A percentile compares a stretch with the other conserved stretches of the same genome.
Conservation (phyloP, 176 grass and related monocot species). For the Typha latifolia region DNA sequence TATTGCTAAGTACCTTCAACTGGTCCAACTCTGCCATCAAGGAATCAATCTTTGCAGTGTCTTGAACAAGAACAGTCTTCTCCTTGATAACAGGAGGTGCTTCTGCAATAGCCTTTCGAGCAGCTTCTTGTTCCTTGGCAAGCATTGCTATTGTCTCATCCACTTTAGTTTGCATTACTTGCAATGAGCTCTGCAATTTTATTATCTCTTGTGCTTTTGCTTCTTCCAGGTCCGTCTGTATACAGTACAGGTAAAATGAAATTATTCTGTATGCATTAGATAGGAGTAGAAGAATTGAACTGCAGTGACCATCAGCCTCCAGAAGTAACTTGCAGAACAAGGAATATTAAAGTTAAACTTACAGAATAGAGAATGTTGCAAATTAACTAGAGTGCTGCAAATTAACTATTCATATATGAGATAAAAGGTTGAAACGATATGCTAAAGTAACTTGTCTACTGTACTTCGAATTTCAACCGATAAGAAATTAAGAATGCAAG, state of each 20-base stretch:
- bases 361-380: not conserved
- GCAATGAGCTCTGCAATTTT: conserved; percentile 74
- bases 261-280: not conserved
- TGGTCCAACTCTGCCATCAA: conserved; percentile 70
- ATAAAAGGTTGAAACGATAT: not conserved
- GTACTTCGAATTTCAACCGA: not conserved
- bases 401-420: not conserved
- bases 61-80: conserved; percentile 74
- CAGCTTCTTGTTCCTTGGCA: conserved; percentile 68
- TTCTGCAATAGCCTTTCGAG: conserved; percentile 57
- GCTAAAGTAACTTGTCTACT: not conserved
- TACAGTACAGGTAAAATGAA: conserved; percentile 11
- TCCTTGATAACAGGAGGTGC: conserved; percentile 78
- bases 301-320: no score
- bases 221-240: conserved; percentile 91
- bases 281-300: no score
- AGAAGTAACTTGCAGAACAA: no score
- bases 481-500: not conserved
- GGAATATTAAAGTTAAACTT: not conserved
- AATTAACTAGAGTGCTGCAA: not conserved
- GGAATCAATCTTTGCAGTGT: conserved; percentile 79
- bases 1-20: conserved; percentile 51
- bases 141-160: conserved; percentile 65
- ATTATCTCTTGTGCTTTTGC: conserved; percentile 67
- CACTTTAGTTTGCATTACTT: conserved; percentile 77